Conservation (phyloP, 257 asterid genomes). For the Solanum sejunctum region DNA sequence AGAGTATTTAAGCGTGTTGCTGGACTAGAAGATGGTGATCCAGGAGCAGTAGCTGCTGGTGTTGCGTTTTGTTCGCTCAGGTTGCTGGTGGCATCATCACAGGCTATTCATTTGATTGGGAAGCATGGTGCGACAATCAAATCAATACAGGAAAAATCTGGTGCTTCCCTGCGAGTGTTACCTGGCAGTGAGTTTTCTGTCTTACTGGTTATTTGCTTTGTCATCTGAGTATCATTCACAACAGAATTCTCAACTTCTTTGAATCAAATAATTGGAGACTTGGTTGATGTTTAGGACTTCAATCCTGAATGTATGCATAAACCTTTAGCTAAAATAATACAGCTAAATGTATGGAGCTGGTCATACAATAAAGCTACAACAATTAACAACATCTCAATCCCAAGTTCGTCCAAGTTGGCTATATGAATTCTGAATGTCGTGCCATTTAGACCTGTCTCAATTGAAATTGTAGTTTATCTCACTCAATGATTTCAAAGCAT, state of each 20-base stretch:
- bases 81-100: slow-evolving; percentile 61
- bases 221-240: not conserved
- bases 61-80: slow-evolving; percentile 44
- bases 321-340: not conserved
- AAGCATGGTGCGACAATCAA: slow-evolving; percentile 66
- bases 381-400: not conserved
- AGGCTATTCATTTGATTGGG: slow-evolving; percentile 71
- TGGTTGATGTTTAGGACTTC: not conserved
- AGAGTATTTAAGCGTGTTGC: slow-evolving; percentile 53
- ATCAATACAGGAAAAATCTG: slow-evolving; percentile 58
- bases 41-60: slow-evolving; percentile 26
- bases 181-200: slow-evolving; percentile 30
- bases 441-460: not conserved
- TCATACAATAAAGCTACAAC: not conserved
- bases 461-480: not conserved
- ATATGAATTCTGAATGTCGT: not conserved
- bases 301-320: not conserved
- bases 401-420: not conserved
- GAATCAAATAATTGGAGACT: not conserved
- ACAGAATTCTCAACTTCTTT: not conserved
- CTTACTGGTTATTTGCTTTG: not conserved
- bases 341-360: not conserved
- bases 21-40: slow-evolving; percentile 37
- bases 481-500: not conserved
- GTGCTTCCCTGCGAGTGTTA: slow-evolving; percentile 57